These are phyloP conservation scores for Wickerhamomyces strasburgensis DNA, from an alignment of 805 yeast genomes.

Conservation along the genomic window DNA sequence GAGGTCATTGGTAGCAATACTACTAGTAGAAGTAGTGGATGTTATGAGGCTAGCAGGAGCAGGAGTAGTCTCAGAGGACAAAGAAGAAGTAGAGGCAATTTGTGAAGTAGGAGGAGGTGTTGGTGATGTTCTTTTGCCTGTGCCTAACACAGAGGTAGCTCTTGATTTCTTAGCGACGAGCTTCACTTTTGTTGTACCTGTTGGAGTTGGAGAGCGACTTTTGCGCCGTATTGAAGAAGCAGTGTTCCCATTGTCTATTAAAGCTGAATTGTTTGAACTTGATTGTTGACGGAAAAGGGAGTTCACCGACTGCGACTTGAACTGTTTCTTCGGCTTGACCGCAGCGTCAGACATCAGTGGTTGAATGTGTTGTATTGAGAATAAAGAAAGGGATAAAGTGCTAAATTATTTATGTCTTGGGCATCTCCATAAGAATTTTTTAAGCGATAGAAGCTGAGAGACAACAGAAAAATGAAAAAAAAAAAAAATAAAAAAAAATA, in stretches of 20 bases:
- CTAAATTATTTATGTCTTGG: no score
- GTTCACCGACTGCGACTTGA: slow-evolving; percentile 27
- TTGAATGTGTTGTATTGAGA: not conserved
- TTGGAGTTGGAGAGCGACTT: slow-evolving; percentile 10
- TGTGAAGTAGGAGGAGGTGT: slow-evolving; percentile 1
- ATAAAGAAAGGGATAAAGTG: no score
- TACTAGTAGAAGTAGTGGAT: no score
- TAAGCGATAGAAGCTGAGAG: no score
- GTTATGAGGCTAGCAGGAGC: not conserved
- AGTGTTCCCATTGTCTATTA: not conserved
- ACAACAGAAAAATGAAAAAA: no score
- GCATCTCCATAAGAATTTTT: no score
- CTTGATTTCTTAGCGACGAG: slow-evolving; percentile 16
- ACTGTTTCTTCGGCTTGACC: slow-evolving; percentile 23
- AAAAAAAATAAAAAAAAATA: no score
- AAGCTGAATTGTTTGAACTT: slow-evolving; percentile 2
- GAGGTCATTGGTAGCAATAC: not conserved
- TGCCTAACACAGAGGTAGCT: not conserved
- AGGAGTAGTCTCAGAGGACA: not conserved
- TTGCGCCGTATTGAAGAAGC: slow-evolving; percentile 3
- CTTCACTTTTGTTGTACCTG: slow-evolving; percentile 19
- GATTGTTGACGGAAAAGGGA: slow-evolving; percentile 23
- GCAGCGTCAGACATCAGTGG: slow-evolving; percentile 3
- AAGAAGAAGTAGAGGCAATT: not conserved
- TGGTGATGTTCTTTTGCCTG: not conserved